Evolutionary conservation across 1,284 basidiomycete genomes (phyloP), one percentile per base, ranked within the genome.

Genomic region (Fistulinella cinereoalba): DNA sequence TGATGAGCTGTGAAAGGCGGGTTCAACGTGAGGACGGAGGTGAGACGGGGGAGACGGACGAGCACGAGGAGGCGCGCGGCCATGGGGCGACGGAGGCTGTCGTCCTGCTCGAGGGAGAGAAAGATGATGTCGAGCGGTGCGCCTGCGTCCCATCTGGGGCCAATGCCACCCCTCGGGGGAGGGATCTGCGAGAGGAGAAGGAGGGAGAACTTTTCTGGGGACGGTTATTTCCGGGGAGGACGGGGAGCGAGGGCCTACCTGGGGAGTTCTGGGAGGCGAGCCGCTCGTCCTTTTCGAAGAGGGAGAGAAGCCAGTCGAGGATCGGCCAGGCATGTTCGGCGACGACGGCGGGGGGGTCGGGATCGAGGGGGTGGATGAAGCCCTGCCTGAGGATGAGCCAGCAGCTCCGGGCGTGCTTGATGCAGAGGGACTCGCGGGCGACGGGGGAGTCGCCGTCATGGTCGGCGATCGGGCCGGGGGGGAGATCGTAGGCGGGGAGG

Each of bases 141-240:
- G 36, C 75, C 75, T 10, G 73, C 71, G 34, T 85, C 81, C 76
- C 80, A 84, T 55, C 81, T 72, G 9, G 72, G 65, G 23, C 69
- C 71, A 27, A 60, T 59, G 38, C 70, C 72, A 42, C 70, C 66
- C 52, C 79, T 71, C n/a, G 80, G 71, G 1, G 71, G 68, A 24
- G 83, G 81, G n/a, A 88, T 75, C 59, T 87, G 83, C n/a, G 71
- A 70, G 23, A 87, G 62, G 31, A 88, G 68, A 23, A 84, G 70
- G 5, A 72, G 70, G 4, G 85, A 87, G 57, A 79, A 73, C 40
- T 62, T 71, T 37, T 66, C 84, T 87, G 49, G 18, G 34, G 38
- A 45, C 10, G 44, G 51, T 53, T 44, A 55, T 41, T 41, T 43
- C 33, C 38, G 46, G 43, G 31, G 28, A 19, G 39, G 12, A 22